Conservation (phyloP, 179 eudicot species). For the Nepenthes alata region DNA sequence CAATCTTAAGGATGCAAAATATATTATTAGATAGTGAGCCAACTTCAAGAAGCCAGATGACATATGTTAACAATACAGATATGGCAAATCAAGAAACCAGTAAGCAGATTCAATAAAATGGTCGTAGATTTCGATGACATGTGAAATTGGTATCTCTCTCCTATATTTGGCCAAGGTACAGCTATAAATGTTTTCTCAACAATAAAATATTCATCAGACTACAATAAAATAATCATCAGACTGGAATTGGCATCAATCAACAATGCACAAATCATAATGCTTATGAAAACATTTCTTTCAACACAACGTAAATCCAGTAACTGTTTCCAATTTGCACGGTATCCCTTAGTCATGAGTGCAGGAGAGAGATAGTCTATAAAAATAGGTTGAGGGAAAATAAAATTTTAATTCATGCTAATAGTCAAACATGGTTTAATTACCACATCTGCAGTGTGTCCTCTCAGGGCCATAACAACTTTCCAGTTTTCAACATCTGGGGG, state of each 20-base stretch:
- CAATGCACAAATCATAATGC: not conserved
- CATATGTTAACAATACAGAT: too few species aligned
- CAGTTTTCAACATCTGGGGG: conserved; percentile 96
- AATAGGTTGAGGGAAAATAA: not conserved
- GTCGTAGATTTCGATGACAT: too few species aligned
- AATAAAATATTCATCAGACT: not conserved
- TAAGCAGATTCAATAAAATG: too few species aligned
- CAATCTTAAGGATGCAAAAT: not conserved
- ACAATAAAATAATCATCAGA: not conserved
- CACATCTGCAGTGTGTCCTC: conserved; percentile 99
- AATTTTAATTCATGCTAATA: not conserved
- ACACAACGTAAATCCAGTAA: too few species aligned
- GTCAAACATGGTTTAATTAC: conserved; percentile 33
- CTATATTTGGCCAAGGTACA: not conserved
- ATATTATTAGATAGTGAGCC: not conserved
- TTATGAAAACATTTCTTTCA: too few species aligned
- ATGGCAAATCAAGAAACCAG: too few species aligned
- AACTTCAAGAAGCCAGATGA: too few species aligned
- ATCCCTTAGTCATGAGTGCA: not conserved
- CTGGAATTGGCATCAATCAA: not conserved
- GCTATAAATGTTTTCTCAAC: not conserved
- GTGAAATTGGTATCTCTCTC: not conserved
- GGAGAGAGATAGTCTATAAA: not conserved
- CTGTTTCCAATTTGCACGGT: not conserved
- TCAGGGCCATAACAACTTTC: conserved; percentile 82